Evolutionary conservation across 208 protist species (phyloP).

Genomic region (Trypanosoma melophagium): DNA sequence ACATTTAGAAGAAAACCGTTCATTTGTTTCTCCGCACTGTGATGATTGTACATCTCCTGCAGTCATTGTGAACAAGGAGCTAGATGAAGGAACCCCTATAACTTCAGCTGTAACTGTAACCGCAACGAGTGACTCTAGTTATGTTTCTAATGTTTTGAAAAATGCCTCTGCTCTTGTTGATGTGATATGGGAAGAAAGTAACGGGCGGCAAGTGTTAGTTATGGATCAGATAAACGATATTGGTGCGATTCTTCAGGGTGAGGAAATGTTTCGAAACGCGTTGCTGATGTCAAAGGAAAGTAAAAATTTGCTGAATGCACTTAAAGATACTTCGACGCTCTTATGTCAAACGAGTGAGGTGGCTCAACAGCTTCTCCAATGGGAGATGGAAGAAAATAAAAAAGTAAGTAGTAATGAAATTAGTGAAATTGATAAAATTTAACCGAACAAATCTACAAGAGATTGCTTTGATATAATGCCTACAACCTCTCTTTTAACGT

Average conservation of each 20-base stretch:
- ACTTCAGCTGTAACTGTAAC: not conserved
- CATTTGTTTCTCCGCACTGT: too few species aligned
- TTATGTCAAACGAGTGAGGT: not conserved
- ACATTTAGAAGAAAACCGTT: not conserved
- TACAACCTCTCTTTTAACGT: too few species aligned
- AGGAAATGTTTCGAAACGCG: too few species aligned
- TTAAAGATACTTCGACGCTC: not conserved
- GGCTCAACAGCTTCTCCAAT: not conserved
- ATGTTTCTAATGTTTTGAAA: not conserved
- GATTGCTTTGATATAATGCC: too few species aligned
- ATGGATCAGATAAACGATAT: conserved; percentile 9
- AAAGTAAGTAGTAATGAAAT: not conserved
- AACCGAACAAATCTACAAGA: too few species aligned
- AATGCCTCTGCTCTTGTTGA: not conserved
- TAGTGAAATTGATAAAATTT: not conserved
- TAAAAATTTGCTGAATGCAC: too few species aligned
- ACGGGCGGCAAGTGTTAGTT: conserved; percentile 1
- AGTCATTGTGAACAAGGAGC: too few species aligned
- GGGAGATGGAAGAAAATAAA: not conserved
- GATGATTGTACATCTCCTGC: too few species aligned
- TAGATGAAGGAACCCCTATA: not conserved
- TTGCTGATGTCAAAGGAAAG: too few species aligned
- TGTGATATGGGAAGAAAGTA: conserved; percentile 6
- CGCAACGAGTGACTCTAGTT: not conserved
- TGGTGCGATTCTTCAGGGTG: not conserved